Percentiles rank a stretch among this genome's conserved stretches.
phyloP scores from a whole-genome alignment of 805 yeast genomes.

The Saturnispora diversa region DNA sequence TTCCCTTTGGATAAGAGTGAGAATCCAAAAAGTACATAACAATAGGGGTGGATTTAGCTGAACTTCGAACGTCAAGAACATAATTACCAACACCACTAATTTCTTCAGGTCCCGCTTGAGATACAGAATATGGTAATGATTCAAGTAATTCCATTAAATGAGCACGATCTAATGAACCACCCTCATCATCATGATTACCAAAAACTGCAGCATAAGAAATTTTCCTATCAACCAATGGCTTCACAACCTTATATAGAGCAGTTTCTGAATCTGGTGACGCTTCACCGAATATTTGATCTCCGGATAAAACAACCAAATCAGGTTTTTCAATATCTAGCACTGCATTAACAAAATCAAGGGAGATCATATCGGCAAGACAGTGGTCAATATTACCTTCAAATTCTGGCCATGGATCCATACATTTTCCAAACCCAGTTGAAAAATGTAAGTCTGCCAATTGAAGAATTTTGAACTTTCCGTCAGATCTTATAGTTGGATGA shows the following conservation, averaged over 20 bases:
- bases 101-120: constrained; percentile 54
- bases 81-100: constrained; percentile 84
- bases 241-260: constrained; percentile 65
- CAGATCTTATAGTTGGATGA: constrained; percentile 24
- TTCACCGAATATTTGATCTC: constrained; percentile 86
- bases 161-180: constrained; percentile 58
- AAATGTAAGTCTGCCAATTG: constrained; percentile 92
- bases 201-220: constrained; percentile 81
- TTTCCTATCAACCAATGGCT: constrained; percentile 55
- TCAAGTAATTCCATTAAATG: constrained; percentile 51
- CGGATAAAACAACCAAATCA: constrained; percentile 77
- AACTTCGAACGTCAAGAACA: constrained; percentile 43
- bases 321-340: constrained; percentile 74
- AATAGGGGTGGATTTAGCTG: constrained; percentile 21
- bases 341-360: constrained; percentile 49
- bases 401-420: constrained; percentile 63
- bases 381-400: constrained; percentile 30
- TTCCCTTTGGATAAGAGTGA: constrained; percentile 70
- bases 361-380: constrained; percentile 76
- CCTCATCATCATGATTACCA: constrained; percentile 95
- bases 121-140: constrained; percentile 59
- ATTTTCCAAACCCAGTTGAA: constrained; percentile 73
- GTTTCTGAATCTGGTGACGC: constrained; percentile 74
- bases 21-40: constrained; percentile 75
- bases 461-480: constrained; percentile 61